Evolutionary conservation across 2,329 filamentous ascomycete genomes (phyloP), one percentile per base, ranked within the genome.

Genomic region (Sporothrix sp.): DNA sequence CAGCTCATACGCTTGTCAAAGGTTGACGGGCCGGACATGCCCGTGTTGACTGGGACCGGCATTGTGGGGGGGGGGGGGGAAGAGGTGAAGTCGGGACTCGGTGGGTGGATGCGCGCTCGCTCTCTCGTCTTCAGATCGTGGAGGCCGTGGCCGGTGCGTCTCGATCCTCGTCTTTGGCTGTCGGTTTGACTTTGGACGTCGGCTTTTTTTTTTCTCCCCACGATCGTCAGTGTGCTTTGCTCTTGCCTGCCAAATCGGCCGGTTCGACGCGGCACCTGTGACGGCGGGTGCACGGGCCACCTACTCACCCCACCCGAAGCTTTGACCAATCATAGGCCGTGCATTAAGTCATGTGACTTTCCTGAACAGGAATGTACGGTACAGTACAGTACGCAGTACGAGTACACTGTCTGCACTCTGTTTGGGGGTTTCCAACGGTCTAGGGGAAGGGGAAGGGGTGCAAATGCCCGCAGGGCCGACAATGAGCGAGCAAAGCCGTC

Each of bases 1-100:
- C 4, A 16, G 48, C 51, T 50, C 65, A 37, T 71, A 78, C 76
- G 65, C 67, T 79, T 79, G 63, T 79, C 76, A 54, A 75, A 62
- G 53, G 68, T 74, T 39, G 74, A 76, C 27, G 71, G 73, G 57
- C 73, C 75, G 59, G 55, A 56, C 51, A 55, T 60, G 47, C 59
- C 58, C 32, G 50, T 54, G 44, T 61, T 60, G 50, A 58, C 58
- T 10, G 63, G 61, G 38, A 62, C 62, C 47, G 63, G 65, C 66
- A 67, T 67, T 37, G 35, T 64, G 47, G 39, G 13, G 30, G 20
- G 11, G 20, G 16, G 13, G 33, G 33, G 51, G 30, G 4, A 7
- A 3, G 9, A 14, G 9, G 3, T 9, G 25, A 28, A 7, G 3
- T 8, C n/a, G n/a, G n/a, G n/a, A n/a, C n/a, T 21, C 10, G 33